Conservation (phyloP, 495 filamentous ascomycete genomes). For the Ramalina intermedia region DNA sequence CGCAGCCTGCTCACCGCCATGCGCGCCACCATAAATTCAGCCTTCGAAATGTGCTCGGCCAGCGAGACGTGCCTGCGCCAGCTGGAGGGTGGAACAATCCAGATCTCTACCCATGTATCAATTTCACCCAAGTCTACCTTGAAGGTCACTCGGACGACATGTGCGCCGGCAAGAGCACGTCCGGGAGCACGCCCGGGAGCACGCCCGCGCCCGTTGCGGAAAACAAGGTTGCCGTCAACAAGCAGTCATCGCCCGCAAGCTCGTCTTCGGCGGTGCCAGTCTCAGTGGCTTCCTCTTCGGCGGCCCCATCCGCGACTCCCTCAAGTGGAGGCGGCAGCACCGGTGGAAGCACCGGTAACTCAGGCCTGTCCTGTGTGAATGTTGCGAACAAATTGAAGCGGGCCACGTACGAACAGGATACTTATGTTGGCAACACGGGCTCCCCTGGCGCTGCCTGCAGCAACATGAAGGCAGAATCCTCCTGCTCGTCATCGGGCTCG, state of each 20-base stretch:
- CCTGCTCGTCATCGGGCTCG: conserved; percentile 3
- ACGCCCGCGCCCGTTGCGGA: background rate
- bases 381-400: background rate
- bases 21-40: conserved; percentile 11
- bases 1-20: conserved; percentile 16
- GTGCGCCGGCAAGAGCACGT: background rate
- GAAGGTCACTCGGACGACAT: conserved; percentile 1
- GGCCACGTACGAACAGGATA: background rate
- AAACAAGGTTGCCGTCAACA: background rate
- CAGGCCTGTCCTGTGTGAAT: background rate
- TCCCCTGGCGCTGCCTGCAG: background rate
- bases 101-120: background rate
- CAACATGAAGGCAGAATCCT: background rate
- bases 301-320: background rate
- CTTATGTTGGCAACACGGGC: background rate
- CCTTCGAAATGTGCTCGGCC: conserved; percentile 2
- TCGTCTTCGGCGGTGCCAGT: no score
- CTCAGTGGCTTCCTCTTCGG: background rate
- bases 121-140: conserved; percentile 3
- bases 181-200: background rate
- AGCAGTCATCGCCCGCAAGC: no score
- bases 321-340: background rate
- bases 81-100: conserved; percentile 3
- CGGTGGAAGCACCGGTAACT: background rate
- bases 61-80: background rate